Conservation (phyloP, 306 rosid species). For the Erythrophleum fordii region DNA sequence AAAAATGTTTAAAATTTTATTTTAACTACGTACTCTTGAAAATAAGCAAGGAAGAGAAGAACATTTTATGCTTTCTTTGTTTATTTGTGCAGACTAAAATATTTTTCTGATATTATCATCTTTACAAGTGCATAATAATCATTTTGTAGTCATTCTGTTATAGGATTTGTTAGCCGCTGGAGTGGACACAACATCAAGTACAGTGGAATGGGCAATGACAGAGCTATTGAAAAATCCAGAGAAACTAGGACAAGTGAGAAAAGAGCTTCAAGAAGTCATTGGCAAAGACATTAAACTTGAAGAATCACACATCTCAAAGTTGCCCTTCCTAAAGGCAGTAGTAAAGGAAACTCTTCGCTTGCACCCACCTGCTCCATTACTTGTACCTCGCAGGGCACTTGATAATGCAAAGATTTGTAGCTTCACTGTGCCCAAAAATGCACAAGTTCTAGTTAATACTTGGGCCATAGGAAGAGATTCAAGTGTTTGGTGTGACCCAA, state of each 20-base stretch:
- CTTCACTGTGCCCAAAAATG: slow-evolving; percentile 36
- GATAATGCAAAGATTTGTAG: not conserved
- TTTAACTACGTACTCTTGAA: too few species aligned
- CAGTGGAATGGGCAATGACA: slow-evolving; percentile 47
- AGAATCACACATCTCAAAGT: slow-evolving; percentile 31
- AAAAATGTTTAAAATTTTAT: too few species aligned
- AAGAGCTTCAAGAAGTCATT: slow-evolving; percentile 10
- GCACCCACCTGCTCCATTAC: slow-evolving; percentile 45
- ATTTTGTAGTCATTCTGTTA: not conserved
- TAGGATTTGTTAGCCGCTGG: slow-evolving; percentile 34
- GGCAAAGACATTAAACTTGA: not conserved
- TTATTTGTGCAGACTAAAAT: too few species aligned
- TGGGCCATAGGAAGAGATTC: slow-evolving; percentile 56
- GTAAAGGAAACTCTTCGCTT: slow-evolving; percentile 48
- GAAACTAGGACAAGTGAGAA: not conserved
- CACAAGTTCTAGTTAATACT: slow-evolving; percentile 37
- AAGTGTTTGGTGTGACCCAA: slow-evolving; percentile 39
- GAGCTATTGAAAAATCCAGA: slow-evolving; percentile 23
- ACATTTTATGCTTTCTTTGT: too few species aligned
- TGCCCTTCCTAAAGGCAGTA: slow-evolving; percentile 37
- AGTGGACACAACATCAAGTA: slow-evolving; percentile 9
- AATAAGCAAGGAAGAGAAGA: too few species aligned
- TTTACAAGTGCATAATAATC: too few species aligned
- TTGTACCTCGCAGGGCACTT: slow-evolving; percentile 35
- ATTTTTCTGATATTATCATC: too few species aligned